A percentile compares a stretch with the other conserved stretches of the same genome.
Conservation (phyloP, 2,329 filamentous ascomycete genomes). For the Apiospora aurea region DNA sequence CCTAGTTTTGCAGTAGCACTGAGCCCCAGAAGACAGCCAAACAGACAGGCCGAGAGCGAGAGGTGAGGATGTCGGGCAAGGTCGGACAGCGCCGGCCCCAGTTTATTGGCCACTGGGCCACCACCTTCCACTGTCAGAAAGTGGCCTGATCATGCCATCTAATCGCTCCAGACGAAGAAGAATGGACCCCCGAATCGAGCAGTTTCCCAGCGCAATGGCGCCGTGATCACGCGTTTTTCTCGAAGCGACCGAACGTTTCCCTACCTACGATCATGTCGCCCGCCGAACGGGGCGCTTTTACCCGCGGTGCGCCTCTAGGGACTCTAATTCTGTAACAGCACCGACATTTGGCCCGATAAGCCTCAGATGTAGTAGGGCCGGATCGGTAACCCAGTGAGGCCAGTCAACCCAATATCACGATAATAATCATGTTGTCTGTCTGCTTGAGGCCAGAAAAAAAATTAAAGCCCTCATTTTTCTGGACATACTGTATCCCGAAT, state of each 20-base stretch:
- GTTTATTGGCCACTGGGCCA: slow-evolving; percentile 4
- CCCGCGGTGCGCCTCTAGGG: background rate
- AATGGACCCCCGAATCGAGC: slow-evolving; percentile 5
- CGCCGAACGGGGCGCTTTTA: too few relatives aligned
- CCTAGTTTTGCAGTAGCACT: background rate
- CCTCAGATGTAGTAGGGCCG: background rate
- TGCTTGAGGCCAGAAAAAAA: background rate
- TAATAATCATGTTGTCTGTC: background rate
- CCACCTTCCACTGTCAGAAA: background rate
- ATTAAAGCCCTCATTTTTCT: background rate
- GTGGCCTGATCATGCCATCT: slow-evolving; percentile 5
- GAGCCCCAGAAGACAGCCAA: too few relatives aligned
- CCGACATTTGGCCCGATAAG: slow-evolving; percentile 19
- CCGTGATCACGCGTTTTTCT: slow-evolving; percentile 1
- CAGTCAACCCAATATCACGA: background rate
- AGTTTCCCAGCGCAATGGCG: slow-evolving; percentile 5
- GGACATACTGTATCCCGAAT: too few relatives aligned
- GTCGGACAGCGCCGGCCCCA: slow-evolving; percentile 19
- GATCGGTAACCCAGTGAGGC: background rate
- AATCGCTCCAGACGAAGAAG: background rate
- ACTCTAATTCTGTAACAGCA: background rate
- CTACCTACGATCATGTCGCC: background rate
- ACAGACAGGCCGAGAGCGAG: background rate
- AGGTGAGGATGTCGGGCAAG: background rate
- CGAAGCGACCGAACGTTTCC: background rate